Percentiles rank a stretch among this genome's conserved stretches.
These are phyloP conservation scores for Cryptococcus sp. DNA, from an alignment of 1,284 basidiomycete species.

Conservation along the genomic window DNA sequence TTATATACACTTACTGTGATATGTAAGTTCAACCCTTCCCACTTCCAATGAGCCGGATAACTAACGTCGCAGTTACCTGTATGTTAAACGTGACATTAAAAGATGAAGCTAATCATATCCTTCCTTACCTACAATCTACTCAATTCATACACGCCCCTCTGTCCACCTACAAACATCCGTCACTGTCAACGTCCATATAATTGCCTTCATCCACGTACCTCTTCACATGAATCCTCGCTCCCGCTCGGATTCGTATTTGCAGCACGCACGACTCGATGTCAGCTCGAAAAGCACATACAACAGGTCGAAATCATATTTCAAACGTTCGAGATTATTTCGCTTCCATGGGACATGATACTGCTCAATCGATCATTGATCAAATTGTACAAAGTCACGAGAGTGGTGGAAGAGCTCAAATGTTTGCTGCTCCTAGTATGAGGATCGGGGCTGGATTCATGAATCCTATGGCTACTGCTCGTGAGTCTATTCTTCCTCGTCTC, in stretches of 20 bases:
- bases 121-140: not conserved
- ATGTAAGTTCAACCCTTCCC: not conserved
- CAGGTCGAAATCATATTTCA: slow-evolving; percentile 88
- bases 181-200: not conserved
- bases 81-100: not conserved
- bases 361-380: slow-evolving; percentile 93
- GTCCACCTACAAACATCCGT: not conserved
- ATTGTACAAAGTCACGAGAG: slow-evolving; percentile 87
- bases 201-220: not conserved
- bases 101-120: not conserved
- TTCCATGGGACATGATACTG: slow-evolving; percentile 90
- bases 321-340: slow-evolving; percentile 98
- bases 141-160: not conserved
- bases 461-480: slow-evolving; percentile 26
- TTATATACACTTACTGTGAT: not conserved
- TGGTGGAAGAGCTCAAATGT: slow-evolving; percentile 43
- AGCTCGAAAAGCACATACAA: slow-evolving; percentile 97
- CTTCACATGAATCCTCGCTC: not conserved
- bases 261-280: slow-evolving; percentile 41
- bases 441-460: slow-evolving; percentile 42
- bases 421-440: slow-evolving; percentile 66
- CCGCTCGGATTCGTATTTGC: no score
- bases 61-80: not conserved
- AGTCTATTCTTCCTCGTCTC: slow-evolving; percentile 5
- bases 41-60: not conserved